A percentile compares a stretch with the other conserved stretches of the same genome.
These are phyloP conservation scores for Kewa caespitosa DNA, from an alignment of 179 eudicot genomes.

Conservation along the genomic window DNA sequence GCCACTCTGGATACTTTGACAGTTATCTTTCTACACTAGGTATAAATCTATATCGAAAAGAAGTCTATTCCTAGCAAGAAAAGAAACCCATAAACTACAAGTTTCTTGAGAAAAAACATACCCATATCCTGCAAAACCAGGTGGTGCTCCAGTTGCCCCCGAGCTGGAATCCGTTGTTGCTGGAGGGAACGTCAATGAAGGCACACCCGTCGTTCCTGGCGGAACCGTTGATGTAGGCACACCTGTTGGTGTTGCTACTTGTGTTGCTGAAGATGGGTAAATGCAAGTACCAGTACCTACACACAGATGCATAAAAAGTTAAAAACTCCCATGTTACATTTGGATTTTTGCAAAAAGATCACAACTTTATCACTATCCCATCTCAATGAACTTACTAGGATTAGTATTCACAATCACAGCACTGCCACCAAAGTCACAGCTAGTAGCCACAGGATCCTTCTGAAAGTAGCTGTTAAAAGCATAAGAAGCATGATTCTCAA, in stretches of 20 bases:
- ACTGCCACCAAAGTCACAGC: constrained; percentile 88
- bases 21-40: too few species aligned
- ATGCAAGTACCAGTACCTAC: constrained; percentile 78
- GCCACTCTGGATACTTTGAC: too few species aligned
- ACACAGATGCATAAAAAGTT: constrained; percentile 13
- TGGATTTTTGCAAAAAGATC: neutral
- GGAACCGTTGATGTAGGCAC: constrained; percentile 28
- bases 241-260: constrained; percentile 19
- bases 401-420: constrained; percentile 58
- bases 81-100: neutral
- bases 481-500: constrained; percentile 79
- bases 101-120: constrained; percentile 9
- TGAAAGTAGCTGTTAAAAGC: constrained; percentile 90
- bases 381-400: constrained; percentile 67
- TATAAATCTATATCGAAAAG: too few species aligned
- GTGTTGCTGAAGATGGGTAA: constrained; percentile 50
- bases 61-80: neutral
- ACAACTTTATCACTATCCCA: neutral
- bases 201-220: too few species aligned
- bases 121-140: constrained; percentile 34
- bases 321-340: constrained; percentile 12
- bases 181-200: constrained; percentile 28
- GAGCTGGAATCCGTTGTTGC: constrained; percentile 26
- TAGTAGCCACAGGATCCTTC: constrained; percentile 63
- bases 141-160: constrained; percentile 29